phyloP scores from a whole-genome alignment of 495 filamentous ascomycete genomes.

The Tuber umbilicatum region DNA sequence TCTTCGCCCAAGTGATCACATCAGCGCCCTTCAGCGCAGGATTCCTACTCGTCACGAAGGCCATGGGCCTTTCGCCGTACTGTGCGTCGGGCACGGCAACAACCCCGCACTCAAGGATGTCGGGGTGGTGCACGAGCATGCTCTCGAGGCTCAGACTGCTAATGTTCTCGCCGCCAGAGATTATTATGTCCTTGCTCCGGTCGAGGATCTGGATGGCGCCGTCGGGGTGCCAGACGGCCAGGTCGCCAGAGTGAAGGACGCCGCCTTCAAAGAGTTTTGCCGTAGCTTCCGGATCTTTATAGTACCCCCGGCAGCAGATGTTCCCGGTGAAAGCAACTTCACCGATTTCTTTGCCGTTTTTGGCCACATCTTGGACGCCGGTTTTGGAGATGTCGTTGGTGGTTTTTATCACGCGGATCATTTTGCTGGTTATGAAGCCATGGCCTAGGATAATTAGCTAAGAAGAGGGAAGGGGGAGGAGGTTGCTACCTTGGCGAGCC shows the following conservation, averaged over 20 bases:
- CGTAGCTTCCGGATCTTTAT: constrained; percentile 83
- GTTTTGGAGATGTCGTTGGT: constrained; percentile 55
- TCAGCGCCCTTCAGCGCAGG: constrained; percentile 55
- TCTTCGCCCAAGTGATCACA: constrained; percentile 79
- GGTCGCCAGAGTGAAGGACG: constrained; percentile 77
- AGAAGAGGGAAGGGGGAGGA: neutral
- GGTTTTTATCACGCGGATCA: constrained; percentile 74
- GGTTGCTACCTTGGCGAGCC: constrained; percentile 66
- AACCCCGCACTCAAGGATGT: constrained; percentile 83
- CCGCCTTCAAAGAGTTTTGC: constrained; percentile 82
- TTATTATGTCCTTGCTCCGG: constrained; percentile 95
- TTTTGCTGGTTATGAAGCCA: constrained; percentile 78
- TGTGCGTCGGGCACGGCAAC: constrained; percentile 83
- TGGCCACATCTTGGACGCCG: constrained; percentile 65
- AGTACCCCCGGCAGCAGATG: constrained; percentile 86
- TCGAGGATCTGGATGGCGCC: constrained; percentile 88
- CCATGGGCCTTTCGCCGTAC: constrained; percentile 93
- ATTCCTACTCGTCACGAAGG: constrained; percentile 71
- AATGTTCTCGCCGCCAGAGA: constrained; percentile 96
- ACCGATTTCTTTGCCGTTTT: constrained; percentile 81
- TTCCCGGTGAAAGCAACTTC: constrained; percentile 90
- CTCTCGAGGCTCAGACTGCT: constrained; percentile 85
- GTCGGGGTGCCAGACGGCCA: constrained; percentile 87
- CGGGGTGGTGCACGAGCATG: constrained; percentile 84
- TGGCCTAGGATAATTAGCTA: constrained; percentile 48